Evolutionary conservation across 202 grass and related monocot species (phyloP).

Genomic region (Cymbopogon flexuosus): DNA sequence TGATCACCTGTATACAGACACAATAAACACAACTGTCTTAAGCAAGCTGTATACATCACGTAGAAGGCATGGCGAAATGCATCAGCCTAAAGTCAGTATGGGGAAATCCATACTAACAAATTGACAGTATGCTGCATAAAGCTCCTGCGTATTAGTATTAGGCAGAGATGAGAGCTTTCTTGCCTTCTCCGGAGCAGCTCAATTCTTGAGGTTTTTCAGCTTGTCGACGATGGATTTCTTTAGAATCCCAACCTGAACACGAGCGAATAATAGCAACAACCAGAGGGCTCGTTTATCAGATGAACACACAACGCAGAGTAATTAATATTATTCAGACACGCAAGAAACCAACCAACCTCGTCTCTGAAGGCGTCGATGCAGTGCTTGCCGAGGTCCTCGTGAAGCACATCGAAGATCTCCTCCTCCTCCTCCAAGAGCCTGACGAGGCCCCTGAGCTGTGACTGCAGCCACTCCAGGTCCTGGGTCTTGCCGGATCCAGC

Average conservation of each 20-base stretch:
- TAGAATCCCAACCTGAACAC: constrained; percentile 41
- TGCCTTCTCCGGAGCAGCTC: constrained; percentile 53
- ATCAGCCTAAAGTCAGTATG: neutral
- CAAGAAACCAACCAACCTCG: constrained; percentile 28
- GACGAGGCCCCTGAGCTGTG: constrained; percentile 48
- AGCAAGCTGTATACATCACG: too few relatives aligned
- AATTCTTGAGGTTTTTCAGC: constrained; percentile 42
- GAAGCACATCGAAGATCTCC: constrained; percentile 44
- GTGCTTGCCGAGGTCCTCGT: constrained; percentile 55
- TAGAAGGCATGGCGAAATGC: neutral
- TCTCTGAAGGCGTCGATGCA: constrained; percentile 51
- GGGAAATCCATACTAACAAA: neutral
- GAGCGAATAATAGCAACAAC: too few relatives aligned
- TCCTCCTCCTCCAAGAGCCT: constrained; percentile 53
- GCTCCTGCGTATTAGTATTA: neutral
- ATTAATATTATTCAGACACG: neutral
- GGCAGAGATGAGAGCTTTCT: neutral
- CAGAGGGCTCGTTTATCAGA: neutral
- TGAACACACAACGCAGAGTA: neutral
- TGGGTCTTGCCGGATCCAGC: constrained; percentile 33
- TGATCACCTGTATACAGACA: constrained; percentile 51
- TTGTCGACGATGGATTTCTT: constrained; percentile 41
- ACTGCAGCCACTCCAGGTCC: constrained; percentile 45
- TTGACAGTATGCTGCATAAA: neutral
- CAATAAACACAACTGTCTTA: neutral